Conservation (phyloP, 495 filamentous ascomycete species). For the Penicillium malachiteum region DNA sequence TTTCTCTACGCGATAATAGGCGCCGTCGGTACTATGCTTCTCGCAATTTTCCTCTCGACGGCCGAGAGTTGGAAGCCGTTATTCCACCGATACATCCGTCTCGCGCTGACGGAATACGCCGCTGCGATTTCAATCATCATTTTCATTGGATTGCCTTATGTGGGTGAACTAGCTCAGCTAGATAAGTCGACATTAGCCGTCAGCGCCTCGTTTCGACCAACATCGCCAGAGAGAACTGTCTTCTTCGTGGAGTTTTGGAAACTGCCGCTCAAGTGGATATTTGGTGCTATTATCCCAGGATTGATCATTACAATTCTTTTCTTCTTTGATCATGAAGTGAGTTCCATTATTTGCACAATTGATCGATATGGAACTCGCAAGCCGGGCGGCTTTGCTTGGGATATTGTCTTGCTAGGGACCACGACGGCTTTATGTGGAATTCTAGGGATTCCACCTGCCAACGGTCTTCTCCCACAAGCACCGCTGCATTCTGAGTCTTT, state of each 20-base stretch:
- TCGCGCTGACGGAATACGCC: conserved; percentile 66
- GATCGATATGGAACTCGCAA: conserved; percentile 65
- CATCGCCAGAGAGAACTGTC: conserved; percentile 52
- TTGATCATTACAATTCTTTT: conserved; percentile 68
- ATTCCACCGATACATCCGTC: conserved; percentile 65
- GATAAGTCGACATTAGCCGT: conserved; percentile 64
- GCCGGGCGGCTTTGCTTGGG: conserved; percentile 70
- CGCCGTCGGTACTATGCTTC: conserved; percentile 64
- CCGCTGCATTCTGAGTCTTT: conserved; percentile 68
- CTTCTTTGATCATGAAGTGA: conserved; percentile 75
- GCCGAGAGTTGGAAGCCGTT: conserved; percentile 64
- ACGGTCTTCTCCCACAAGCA: conserved; percentile 68
- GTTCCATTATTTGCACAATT: conserved; percentile 72
- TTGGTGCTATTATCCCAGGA: conserved; percentile 63
- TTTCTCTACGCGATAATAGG: conserved; percentile 72
- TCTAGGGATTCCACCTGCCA: conserved; percentile 67
- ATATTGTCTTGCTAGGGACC: conserved; percentile 64
- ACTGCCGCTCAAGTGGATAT: conserved; percentile 60
- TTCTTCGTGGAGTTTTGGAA: conserved; percentile 70
- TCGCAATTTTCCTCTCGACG: conserved; percentile 64
- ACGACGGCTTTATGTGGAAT: conserved; percentile 70
- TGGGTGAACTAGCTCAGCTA: conserved; percentile 60
- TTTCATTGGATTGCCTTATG: conserved; percentile 64
- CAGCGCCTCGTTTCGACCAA: conserved; percentile 58
- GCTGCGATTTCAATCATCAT: conserved; percentile 70